These are phyloP conservation scores for Nosema granulosis DNA, from an alignment of 371 early-diverging fungal species.

Conservation along the genomic window DNA sequence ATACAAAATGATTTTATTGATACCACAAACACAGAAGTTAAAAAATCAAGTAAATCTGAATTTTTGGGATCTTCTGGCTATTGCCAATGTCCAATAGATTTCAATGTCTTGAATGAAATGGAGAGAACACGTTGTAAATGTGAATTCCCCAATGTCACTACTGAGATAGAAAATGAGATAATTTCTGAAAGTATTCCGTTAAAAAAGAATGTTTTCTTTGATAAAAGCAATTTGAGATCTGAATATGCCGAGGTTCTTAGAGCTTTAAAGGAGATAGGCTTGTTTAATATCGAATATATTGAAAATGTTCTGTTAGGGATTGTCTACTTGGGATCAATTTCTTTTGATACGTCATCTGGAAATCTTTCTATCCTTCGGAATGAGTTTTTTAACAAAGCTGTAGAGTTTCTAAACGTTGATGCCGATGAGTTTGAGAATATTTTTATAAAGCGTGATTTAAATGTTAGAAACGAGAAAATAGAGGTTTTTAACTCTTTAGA, in stretches of 20 bases:
- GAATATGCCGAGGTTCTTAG: constrained; percentile 60
- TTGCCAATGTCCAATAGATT: neutral
- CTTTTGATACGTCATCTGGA: constrained; percentile 17
- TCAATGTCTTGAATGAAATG: neutral
- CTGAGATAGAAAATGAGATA: constrained; percentile 13
- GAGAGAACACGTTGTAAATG: neutral
- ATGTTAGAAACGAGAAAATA: constrained; percentile 73
- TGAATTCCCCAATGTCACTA: constrained; percentile 7
- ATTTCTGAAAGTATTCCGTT: neutral
- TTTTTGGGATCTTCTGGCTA: too few species aligned
- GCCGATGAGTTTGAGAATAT: constrained; percentile 44
- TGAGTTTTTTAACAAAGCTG: constrained; percentile 11
- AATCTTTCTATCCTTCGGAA: constrained; percentile 12
- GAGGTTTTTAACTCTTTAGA: constrained; percentile 68
- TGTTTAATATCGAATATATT: constrained; percentile 70
- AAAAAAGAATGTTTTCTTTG: constrained; percentile 67
- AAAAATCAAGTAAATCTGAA: neutral
- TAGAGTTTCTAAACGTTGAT: constrained; percentile 25
- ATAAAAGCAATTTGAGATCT: constrained; percentile 70
- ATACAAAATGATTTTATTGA: constrained; percentile 51
- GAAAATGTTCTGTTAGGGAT: constrained; percentile 68
- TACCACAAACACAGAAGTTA: neutral
- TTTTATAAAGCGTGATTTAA: constrained; percentile 47
- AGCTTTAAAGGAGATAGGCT: constrained; percentile 72
- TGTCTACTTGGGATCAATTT: constrained; percentile 52